These are phyloP conservation scores for Hypoxylon sp. DNA, from an alignment of 2,329 filamentous ascomycete species.

Conservation along the genomic window DNA sequence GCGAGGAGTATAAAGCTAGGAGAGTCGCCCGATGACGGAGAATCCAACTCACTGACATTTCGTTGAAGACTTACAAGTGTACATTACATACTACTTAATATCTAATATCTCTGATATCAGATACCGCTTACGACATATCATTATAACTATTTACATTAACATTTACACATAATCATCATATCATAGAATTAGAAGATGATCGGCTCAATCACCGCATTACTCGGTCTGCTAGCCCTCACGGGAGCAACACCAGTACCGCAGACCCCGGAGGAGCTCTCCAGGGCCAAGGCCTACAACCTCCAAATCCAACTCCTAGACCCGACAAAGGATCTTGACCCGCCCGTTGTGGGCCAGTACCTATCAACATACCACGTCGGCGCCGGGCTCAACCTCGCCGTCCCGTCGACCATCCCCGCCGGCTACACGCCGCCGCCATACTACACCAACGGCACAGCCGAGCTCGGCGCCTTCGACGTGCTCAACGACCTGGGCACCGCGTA, in stretches of 20 bases:
- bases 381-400: constrained; percentile 30
- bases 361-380: constrained; percentile 26
- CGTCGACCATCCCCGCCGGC: not conserved
- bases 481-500: constrained; percentile 30
- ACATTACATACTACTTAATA: constrained; percentile 15
- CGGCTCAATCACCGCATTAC: constrained; percentile 29
- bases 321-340: constrained; percentile 26
- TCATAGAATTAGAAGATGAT: constrained; percentile 30
- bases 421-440: constrained; percentile 29
- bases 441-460: constrained; percentile 22
- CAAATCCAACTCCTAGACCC: constrained; percentile 29
- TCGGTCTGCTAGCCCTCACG: constrained; percentile 30
- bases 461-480: constrained; percentile 18
- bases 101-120: constrained; percentile 17
- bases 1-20: constrained; percentile 21
- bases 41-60: constrained; percentile 1
- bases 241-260: constrained; percentile 26
- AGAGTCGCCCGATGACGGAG: not conserved
- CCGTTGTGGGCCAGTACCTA: constrained; percentile 27
- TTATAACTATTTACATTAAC: constrained; percentile 4
- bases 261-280: constrained; percentile 13
- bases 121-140: not conserved
- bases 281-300: constrained; percentile 33
- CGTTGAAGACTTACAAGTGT: constrained; percentile 10
- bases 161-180: constrained; percentile 1